These are phyloP conservation scores for Hypoxylon sp. DNA, from an alignment of 2,329 filamentous ascomycete genomes.

Conservation along the genomic window DNA sequence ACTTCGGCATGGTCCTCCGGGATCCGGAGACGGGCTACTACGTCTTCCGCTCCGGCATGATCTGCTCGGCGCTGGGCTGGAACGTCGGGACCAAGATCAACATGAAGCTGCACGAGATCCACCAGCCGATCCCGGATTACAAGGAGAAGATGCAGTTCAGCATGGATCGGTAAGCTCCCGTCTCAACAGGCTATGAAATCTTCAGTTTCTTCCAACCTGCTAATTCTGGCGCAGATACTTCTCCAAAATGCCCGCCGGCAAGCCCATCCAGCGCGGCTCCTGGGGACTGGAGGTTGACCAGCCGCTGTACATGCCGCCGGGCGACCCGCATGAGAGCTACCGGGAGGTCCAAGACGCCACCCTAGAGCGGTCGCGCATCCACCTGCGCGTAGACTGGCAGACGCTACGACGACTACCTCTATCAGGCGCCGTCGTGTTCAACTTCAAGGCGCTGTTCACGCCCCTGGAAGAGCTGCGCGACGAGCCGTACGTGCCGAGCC, in stretches of 20 bases:
- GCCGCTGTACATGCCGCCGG: slow-evolving; percentile 80
- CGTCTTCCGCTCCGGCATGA: slow-evolving; percentile 78
- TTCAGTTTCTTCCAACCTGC: background rate
- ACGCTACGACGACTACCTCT: slow-evolving; percentile 83
- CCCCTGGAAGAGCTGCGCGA: slow-evolving; percentile 75
- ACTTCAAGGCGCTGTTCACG: slow-evolving; percentile 90
- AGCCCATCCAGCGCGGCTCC: slow-evolving; percentile 84
- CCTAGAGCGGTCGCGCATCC: slow-evolving; percentile 69
- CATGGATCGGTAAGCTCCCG: slow-evolving; percentile 77
- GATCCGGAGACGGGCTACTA: slow-evolving; percentile 80
- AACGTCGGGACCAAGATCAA: slow-evolving; percentile 81
- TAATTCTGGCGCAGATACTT: slow-evolving; percentile 71
- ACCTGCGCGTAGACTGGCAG: slow-evolving; percentile 88
- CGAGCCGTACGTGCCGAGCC: slow-evolving; percentile 78
- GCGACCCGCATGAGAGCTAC: slow-evolving; percentile 72
- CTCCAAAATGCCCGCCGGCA: slow-evolving; percentile 78
- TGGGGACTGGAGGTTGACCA: slow-evolving; percentile 84
- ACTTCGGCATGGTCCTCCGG: slow-evolving; percentile 82
- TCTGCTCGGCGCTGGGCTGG: slow-evolving; percentile 87
- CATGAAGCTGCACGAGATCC: slow-evolving; percentile 76
- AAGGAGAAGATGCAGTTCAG: slow-evolving; percentile 89
- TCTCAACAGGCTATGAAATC: background rate
- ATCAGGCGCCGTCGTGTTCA: slow-evolving; percentile 82
- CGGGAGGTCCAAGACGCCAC: slow-evolving; percentile 69
- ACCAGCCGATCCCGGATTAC: slow-evolving; percentile 82